These are phyloP conservation scores for Lentinula lateritia DNA, from an alignment of 768 basidiomycete genomes.

Conservation along the genomic window DNA sequence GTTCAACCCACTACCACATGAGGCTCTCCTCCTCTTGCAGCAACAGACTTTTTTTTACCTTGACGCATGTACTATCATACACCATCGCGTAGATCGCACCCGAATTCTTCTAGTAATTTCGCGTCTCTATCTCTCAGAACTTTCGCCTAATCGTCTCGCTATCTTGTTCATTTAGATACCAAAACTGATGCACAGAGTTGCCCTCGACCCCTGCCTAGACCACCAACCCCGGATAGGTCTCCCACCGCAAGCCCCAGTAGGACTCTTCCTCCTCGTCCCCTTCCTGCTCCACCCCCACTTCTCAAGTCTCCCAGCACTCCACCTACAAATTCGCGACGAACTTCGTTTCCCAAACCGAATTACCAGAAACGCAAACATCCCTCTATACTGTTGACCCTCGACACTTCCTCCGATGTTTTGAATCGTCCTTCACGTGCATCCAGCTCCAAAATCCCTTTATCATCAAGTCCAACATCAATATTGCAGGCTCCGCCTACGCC, in stretches of 20 bases:
- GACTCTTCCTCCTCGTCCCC: background rate
- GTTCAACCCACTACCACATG: background rate
- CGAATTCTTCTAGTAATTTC: background rate
- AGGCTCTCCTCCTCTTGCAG: background rate
- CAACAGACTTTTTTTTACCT: background rate
- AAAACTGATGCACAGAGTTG: background rate
- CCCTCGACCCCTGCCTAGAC: background rate
- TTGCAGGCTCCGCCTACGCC: constrained; percentile 14
- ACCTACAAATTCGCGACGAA: background rate
- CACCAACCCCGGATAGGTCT: background rate
- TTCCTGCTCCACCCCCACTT: background rate
- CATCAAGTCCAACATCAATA: background rate
- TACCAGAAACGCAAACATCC: constrained; percentile 6
- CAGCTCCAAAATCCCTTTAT: background rate
- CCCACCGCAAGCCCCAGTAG: too few relatives aligned
- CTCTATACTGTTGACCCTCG: constrained; percentile 6
- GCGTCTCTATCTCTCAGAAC: too few relatives aligned
- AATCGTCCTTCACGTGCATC: background rate
- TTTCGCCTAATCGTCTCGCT: background rate
- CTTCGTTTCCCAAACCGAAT: background rate
- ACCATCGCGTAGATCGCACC: background rate
- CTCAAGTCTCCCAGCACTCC: background rate
- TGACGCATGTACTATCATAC: background rate
- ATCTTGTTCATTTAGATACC: background rate
- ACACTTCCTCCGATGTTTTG: constrained; percentile 11